Percentiles rank a stretch among this genome's conserved stretches.
Evolutionary conservation across 1,284 basidiomycete genomes (phyloP).

Genomic region (Neonothopanus nambi): DNA sequence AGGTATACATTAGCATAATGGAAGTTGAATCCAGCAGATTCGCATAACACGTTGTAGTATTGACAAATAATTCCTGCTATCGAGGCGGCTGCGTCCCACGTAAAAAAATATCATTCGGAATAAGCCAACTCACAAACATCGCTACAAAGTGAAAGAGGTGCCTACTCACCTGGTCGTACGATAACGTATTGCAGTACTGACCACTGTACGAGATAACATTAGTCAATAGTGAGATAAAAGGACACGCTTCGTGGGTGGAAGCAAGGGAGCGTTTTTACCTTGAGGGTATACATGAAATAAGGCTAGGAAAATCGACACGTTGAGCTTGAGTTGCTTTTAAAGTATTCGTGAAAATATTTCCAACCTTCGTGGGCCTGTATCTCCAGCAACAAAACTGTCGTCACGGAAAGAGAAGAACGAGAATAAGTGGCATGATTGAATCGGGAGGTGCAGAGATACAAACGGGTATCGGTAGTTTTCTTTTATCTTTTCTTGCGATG

Average conservation of each 20-base stretch:
- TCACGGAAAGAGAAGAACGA: not conserved
- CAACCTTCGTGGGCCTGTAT: slow-evolving; percentile 78
- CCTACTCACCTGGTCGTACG: slow-evolving; percentile 60
- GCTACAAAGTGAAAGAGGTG: not conserved
- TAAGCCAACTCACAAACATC: slow-evolving; percentile 5
- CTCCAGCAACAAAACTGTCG: slow-evolving; percentile 70
- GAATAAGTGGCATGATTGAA: slow-evolving; percentile 1
- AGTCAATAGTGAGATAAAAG: slow-evolving; percentile 10
- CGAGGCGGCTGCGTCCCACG: slow-evolving; percentile 52
- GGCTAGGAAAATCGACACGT: slow-evolving; percentile 35
- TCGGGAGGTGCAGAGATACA: slow-evolving; percentile 19
- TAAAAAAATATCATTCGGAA: too few species aligned
- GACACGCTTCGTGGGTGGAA: too few species aligned
- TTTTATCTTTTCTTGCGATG: slow-evolving; percentile 79
- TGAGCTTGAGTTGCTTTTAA: not conserved
- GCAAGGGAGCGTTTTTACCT: too few species aligned
- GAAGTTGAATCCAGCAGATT: slow-evolving; percentile 55
- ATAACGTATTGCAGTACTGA: slow-evolving; percentile 83
- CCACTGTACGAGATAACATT: slow-evolving; percentile 50
- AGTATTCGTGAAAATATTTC: not conserved
- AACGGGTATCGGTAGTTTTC: slow-evolving; percentile 72
- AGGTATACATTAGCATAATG: slow-evolving; percentile 75
- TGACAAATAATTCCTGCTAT: slow-evolving; percentile 79
- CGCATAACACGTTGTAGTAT: slow-evolving; percentile 65
- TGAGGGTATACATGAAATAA: slow-evolving; percentile 88